These are phyloP conservation scores for Leccinum griseonigrum DNA, from an alignment of 1,284 basidiomycete species.

Conservation along the genomic window DNA sequence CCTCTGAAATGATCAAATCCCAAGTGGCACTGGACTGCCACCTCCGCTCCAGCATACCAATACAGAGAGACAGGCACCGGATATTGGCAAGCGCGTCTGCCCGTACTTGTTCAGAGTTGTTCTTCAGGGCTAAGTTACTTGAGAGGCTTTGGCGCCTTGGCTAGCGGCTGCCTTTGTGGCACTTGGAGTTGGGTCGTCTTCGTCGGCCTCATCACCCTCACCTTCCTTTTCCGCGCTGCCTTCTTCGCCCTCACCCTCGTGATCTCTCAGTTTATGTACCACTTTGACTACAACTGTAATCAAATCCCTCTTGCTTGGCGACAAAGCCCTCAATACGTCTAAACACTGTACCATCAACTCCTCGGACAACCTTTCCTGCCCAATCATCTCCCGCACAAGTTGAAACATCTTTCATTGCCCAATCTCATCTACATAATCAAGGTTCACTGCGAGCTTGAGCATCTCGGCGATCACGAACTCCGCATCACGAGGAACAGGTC, in stretches of 20 bases:
- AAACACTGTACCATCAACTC: constrained; percentile 78
- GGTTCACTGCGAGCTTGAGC: constrained; percentile 75
- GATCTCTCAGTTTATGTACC: constrained; percentile 81
- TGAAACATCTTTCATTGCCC: constrained; percentile 91
- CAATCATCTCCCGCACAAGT: constrained; percentile 85
- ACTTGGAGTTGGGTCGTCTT: constrained; percentile 11
- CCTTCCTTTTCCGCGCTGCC: constrained; percentile 31
- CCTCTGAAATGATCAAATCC: no score
- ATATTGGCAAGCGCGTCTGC: constrained; percentile 78
- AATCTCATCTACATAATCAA: constrained; percentile 95
- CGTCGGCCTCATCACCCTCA: constrained; percentile 22
- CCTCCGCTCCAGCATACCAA: constrained; percentile 90
- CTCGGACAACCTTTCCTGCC: constrained; percentile 78
- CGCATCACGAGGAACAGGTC: constrained; percentile 25
- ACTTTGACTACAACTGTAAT: constrained; percentile 95
- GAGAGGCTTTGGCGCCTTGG: constrained; percentile 25
- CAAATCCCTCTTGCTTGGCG: constrained; percentile 85
- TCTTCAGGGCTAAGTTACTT: constrained; percentile 61
- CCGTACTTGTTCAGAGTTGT: constrained; percentile 44
- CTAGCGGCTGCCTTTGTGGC: background rate
- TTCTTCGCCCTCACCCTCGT: constrained; percentile 38
- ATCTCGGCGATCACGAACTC: constrained; percentile 84
- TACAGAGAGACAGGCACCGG: constrained; percentile 85
- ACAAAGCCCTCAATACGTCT: constrained; percentile 85
- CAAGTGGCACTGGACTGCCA: no score